A percentile compares a stretch with the other conserved stretches of the same genome.
Conservation (phyloP, 2,329 filamentous ascomycete genomes). For the Zymoseptoria tritici region DNA sequence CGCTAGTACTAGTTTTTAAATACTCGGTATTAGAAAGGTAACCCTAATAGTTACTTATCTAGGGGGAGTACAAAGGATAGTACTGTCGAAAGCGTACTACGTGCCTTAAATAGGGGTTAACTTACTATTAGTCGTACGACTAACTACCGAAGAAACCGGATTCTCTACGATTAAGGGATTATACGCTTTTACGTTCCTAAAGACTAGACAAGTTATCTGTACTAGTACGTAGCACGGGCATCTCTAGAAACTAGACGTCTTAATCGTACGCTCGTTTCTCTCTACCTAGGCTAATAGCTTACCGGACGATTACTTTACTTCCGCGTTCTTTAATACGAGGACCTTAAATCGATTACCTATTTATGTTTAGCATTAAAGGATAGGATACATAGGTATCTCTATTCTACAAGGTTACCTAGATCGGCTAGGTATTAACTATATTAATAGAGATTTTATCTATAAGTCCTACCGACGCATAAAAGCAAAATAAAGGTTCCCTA, state of each 20-base stretch:
- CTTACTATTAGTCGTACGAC: neutral
- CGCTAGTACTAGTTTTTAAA: neutral
- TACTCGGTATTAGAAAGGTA: neutral
- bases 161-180: neutral
- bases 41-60: neutral
- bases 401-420: neutral
- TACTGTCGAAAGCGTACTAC: neutral
- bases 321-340: neutral
- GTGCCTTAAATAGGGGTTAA: neutral
- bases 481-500: neutral
- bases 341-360: neutral
- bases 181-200: neutral
- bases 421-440: neutral
- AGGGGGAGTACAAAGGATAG: neutral
- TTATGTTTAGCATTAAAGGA: neutral
- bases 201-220: neutral
- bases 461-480: neutral
- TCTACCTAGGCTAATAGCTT: neutral
- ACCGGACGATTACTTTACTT: neutral
- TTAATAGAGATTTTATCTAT: slow-evolving; percentile 1
- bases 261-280: neutral
- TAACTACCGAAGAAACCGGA: neutral
- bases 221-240: neutral
- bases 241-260: neutral
- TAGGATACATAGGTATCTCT: neutral